Conservation (phyloP, 129 eudicot genomes). For the Pulicaria dysenterica region DNA sequence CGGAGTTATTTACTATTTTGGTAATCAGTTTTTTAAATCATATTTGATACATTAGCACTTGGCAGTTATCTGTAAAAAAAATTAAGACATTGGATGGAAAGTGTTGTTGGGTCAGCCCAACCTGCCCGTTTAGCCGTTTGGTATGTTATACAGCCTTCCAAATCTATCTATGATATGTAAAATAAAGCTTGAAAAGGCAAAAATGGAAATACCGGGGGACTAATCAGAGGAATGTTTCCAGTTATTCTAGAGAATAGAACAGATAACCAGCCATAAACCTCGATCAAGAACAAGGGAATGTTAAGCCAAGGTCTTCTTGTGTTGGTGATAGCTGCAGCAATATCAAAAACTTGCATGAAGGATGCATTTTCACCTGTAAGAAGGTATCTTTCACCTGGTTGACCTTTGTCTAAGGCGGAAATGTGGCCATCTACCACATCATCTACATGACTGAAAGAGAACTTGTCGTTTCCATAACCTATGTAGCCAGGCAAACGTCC, state of each 20-base stretch:
- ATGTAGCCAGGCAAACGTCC: constrained; percentile 83
- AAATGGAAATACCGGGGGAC: constrained; percentile 76
- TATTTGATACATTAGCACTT: neutral
- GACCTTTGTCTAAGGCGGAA: constrained; percentile 70
- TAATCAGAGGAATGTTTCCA: constrained; percentile 73
- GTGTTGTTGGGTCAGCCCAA: neutral
- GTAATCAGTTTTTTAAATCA: neutral
- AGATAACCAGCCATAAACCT: constrained; percentile 76
- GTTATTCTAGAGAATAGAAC: constrained; percentile 68
- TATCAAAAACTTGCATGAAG: constrained; percentile 72
- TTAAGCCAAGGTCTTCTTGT: constrained; percentile 62
- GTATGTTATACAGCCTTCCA: neutral
- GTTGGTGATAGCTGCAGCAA: constrained; percentile 64
- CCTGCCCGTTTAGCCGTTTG: neutral
- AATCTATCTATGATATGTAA: neutral
- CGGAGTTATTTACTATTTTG: neutral
- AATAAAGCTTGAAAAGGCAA: constrained; percentile 2
- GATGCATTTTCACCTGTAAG: constrained; percentile 97
- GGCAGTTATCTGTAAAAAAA: neutral
- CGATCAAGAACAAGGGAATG: constrained; percentile 62
- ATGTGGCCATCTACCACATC: constrained; percentile 92
- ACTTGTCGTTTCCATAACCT: constrained; percentile 64
- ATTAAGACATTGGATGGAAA: too few relatives aligned
- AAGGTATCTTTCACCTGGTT: constrained; percentile 80
- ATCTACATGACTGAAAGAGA: constrained; percentile 86